phyloP scores from a whole-genome alignment of 2,329 filamentous ascomycete species.

The Nigrospora osmanthi region DNA sequence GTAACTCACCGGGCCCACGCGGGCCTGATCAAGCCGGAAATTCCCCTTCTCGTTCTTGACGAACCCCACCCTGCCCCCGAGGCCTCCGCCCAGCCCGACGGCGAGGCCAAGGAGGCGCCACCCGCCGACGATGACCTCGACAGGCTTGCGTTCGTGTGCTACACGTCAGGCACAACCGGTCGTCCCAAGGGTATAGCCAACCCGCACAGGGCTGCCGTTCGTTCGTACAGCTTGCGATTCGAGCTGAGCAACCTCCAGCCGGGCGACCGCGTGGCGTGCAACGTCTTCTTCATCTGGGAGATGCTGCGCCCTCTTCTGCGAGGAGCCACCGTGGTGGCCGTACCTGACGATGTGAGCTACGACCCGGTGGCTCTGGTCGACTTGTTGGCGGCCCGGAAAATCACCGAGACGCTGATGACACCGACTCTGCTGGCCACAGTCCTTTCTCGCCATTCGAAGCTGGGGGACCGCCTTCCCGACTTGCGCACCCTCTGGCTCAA shows the following conservation, averaged over 20 bases:
- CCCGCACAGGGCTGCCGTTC: constrained; percentile 64
- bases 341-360: constrained; percentile 71
- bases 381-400: constrained; percentile 53
- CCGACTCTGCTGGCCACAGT: constrained; percentile 71
- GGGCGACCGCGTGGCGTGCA: constrained; percentile 76
- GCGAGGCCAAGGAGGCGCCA: constrained; percentile 29
- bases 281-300: constrained; percentile 84
- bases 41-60: constrained; percentile 60
- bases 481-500: constrained; percentile 72
- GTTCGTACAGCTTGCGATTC: constrained; percentile 69
- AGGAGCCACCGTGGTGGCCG: constrained; percentile 67
- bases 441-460: constrained; percentile 58
- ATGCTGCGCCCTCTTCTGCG: constrained; percentile 69
- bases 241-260: constrained; percentile 59
- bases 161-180: constrained; percentile 71
- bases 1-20: constrained; percentile 60
- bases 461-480: constrained; percentile 55
- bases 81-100: constrained; percentile 15
- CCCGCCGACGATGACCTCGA: constrained; percentile 63
- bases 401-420: constrained; percentile 80
- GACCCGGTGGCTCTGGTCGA: constrained; percentile 69
- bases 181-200: constrained; percentile 75
- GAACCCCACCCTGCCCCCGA: constrained; percentile 26
- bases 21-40: constrained; percentile 54
- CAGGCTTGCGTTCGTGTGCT: constrained; percentile 70